Conservation (phyloP, 768 basidiomycete species). For the Arthromyces matolae region DNA sequence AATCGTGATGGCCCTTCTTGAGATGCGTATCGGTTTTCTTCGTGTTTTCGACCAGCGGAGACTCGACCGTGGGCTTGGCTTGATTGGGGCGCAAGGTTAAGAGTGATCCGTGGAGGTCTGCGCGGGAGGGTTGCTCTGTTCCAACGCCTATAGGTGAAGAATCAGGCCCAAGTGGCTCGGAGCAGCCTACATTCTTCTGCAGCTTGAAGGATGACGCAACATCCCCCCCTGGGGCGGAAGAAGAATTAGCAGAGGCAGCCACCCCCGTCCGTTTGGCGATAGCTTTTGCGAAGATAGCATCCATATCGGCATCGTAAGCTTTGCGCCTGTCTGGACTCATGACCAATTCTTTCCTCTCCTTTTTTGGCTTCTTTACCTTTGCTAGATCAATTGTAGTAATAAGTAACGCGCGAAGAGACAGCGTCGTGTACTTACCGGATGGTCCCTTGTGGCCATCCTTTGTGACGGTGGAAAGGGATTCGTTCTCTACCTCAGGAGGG, state of each 20-base stretch:
- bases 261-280: conserved; percentile 13
- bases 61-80: too few species aligned
- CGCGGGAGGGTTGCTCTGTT: too few species aligned
- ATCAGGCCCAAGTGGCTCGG: neutral
- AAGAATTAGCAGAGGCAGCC: neutral
- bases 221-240: neutral
- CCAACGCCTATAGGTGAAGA: too few species aligned
- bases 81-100: too few species aligned
- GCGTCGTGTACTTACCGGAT: too few species aligned
- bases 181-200: neutral
- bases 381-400: conserved; percentile 3
- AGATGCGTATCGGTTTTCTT: too few species aligned
- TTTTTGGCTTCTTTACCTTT: conserved; percentile 2
- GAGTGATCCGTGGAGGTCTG: too few species aligned
- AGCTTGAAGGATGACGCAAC: neutral
- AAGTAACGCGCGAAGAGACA: too few species aligned
- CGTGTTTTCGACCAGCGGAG: too few species aligned
- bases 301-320: conserved; percentile 14
- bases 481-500: neutral
- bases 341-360: conserved; percentile 4
- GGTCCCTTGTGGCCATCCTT: too few species aligned
- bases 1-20: too few species aligned
- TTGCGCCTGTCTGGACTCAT: conserved; percentile 10
- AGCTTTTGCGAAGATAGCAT: conserved; percentile 11
- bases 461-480: too few species aligned